Base-by-base conservation (phyloP, 1,284 basidiomycete genomes). In the Malassezia yamatoensis region DNA sequence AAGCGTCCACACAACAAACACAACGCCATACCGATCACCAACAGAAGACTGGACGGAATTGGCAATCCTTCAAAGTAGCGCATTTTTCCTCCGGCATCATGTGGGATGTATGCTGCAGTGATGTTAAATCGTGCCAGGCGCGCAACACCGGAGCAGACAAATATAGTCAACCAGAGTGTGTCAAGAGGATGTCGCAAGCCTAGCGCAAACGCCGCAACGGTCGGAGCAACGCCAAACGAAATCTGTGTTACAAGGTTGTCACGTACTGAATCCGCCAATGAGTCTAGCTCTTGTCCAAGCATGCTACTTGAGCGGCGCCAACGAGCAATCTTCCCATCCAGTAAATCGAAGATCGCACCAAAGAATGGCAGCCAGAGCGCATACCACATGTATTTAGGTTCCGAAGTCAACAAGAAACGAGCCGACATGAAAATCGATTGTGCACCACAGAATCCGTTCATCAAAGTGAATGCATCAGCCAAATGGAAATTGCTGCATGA, bases 251-350 rank as follows among this genome's bases (percentile, higher is more conserved):
- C 44, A n/a, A 10, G 18, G 9, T 1, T 6, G 2, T n/a, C 18
- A 53, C 85, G 53, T 68, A 90, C 88, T 76, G 96, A 80, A 78
- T 99, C 94, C 24, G 94, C 94, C 53, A 99, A 79, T 75, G 86
- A 89, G 78, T 99, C 94, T 53, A 99, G 81, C 76, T 99, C 94
- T 77, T 99, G 94, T 1, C 94, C 94, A n/a, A 99, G 80, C 83
- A 99, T 86, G 66, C 87, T 90, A 59, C 84, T 87, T 54, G 88
- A 88, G 60, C 90, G 91, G 74, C 90, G 84, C 91, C 91, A 96
- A 62, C 94, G 80, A 16, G 94, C 94, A 32, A 99, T 89, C 77
- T 96, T 96, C 52, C 94, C 94, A 74, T 99, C 94, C 45, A 98
- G 78, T 64, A 94, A 89, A 77, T 99, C 94, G 77, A 99, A 99